Base-by-base conservation (phyloP, 202 grass and related monocot species). In the Elaeis oleifera region DNA sequence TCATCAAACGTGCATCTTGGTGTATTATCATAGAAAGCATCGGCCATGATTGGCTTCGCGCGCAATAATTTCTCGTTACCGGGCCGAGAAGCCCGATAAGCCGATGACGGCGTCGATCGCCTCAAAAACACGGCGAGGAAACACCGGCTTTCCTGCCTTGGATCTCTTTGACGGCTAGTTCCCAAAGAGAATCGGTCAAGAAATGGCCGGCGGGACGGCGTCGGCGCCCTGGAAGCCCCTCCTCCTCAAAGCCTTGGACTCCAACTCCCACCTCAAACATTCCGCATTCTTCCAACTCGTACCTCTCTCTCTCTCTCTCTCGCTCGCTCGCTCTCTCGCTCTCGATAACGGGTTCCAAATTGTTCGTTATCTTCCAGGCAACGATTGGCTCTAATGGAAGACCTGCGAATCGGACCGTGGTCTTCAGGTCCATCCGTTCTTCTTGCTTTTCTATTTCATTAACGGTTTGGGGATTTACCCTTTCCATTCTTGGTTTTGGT, bases 371-470 rank as follows among this genome's bases (percentile, higher is more conserved):
- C 48, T 79, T 71, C 18, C 77, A 91, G 87, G 87, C 92, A 48
- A 96, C 84, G 49, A 56, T 92, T 60, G 66, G 82, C 49, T 29
- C 44, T 16, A 73, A 74, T 54, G 82, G 92, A 9, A 81, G 74
- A 49, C 92, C 88, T n/a, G 80, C 92, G 1, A 92, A 97, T 60
- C 88, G 92, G 27, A 97, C 92, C 23, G 88, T 97, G 51, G 92
- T 97, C 25, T 92, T 89, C 79, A 91, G 92, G 88, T 44, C 36
- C 13, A 49, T 14, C 24, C 20, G 3, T 58, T 5, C 1, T 31
- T 29, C 20, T 62, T 0, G 24, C 23, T 2, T 52, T 61, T 16
- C 5, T 6, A 36, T 68, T 70, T 5, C 4, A 67, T 32, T 52
- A 58, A 49, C 9, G 15, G 2, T 72, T 50, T 29, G 1, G 44